phyloP scores from a whole-genome alignment of 2,329 filamentous ascomycete species.

The Fusarium mangiferae region DNA sequence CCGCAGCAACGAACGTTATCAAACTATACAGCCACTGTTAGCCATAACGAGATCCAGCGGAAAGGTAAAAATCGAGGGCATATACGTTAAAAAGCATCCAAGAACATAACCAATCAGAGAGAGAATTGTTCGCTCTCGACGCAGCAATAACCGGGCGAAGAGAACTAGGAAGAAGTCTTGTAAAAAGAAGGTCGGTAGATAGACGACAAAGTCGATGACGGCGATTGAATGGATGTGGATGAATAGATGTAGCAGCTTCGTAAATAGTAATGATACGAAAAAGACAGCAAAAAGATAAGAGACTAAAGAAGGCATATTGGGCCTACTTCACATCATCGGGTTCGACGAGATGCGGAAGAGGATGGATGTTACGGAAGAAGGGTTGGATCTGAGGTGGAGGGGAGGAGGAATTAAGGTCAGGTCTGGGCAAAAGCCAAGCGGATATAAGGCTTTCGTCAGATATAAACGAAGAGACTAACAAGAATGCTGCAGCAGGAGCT shows the following conservation, averaged over 20 bases:
- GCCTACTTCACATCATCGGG: constrained; percentile 35
- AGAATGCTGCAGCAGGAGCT: constrained; percentile 3
- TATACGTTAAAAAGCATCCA: constrained; percentile 39
- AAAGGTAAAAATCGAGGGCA: not conserved
- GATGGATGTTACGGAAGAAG: not conserved
- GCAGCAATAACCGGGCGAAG: constrained; percentile 38
- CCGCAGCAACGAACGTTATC: constrained; percentile 43
- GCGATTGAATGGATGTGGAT: constrained; percentile 42
- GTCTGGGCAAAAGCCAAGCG: constrained; percentile 38
- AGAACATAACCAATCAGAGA: constrained; percentile 34
- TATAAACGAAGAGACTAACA: constrained; percentile 4
- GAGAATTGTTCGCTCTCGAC: constrained; percentile 35
- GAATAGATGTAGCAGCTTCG: constrained; percentile 44
- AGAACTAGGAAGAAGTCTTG: constrained; percentile 41
- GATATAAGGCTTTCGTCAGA: constrained; percentile 32
- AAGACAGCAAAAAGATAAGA: constrained; percentile 45
- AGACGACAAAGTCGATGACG: constrained; percentile 41
- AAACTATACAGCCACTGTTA: constrained; percentile 33
- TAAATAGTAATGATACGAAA: constrained; percentile 41
- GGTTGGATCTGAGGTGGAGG: constrained; percentile 8
- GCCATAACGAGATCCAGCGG: not conserved
- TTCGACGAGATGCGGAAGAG: constrained; percentile 3
- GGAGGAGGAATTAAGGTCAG: constrained; percentile 11
- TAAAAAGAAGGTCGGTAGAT: constrained; percentile 45
- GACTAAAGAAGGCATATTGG: constrained; percentile 37